Evolutionary conservation across 2,329 filamentous ascomycete species (phyloP).

Genomic region (Lachnum nothofagi): DNA sequence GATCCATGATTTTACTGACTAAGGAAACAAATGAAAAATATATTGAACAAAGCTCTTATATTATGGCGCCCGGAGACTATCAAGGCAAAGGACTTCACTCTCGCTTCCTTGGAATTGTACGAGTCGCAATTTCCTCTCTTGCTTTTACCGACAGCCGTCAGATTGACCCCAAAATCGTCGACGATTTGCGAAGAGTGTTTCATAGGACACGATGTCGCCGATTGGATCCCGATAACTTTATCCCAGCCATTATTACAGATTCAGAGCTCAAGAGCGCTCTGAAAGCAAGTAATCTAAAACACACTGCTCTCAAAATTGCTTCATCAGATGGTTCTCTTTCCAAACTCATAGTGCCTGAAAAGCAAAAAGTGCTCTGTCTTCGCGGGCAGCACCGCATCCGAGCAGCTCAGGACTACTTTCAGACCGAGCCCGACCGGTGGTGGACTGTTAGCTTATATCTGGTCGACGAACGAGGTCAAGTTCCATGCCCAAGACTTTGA

Average conservation of each 20-base stretch:
- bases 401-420: background rate
- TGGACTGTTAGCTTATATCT: background rate
- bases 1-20: no score
- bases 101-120: background rate
- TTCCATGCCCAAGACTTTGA: background rate
- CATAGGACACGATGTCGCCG: background rate
- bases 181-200: background rate
- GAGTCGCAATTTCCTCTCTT: background rate
- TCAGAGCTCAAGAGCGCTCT: background rate
- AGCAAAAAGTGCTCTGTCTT: conserved; percentile 1
- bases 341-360: background rate
- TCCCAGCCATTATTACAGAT: background rate
- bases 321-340: background rate
- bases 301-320: background rate
- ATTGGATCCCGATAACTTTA: background rate
- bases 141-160: background rate
- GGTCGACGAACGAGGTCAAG: background rate
- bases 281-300: background rate
- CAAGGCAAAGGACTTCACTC: no score
- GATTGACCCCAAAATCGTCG: background rate
- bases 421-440: background rate
- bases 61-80: no score
- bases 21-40: no score
- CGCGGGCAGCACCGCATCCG: background rate
- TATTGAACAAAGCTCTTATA: no score